A percentile compares a stretch with the other conserved stretches of the same genome.
Conservation (phyloP, 2,329 filamentous ascomycete genomes). For the Cladophialophora bantiana region DNA sequence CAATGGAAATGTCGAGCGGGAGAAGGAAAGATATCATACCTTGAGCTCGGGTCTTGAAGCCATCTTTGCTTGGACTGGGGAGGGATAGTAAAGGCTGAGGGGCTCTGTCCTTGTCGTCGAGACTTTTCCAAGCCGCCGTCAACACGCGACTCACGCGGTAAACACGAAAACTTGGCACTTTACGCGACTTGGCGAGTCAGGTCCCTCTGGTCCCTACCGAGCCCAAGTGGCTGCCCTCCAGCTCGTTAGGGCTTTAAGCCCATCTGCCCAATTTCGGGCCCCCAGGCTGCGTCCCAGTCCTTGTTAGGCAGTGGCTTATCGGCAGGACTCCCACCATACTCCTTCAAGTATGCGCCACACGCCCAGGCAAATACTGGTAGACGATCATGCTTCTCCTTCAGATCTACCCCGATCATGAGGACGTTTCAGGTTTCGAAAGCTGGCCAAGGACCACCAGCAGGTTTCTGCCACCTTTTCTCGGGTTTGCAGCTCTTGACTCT, state of each 20-base stretch:
- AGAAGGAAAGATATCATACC: conserved; percentile 51
- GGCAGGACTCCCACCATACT: too few relatives aligned
- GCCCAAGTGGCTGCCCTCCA: too few relatives aligned
- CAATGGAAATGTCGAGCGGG: neutral
- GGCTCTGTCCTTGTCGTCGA: neutral
- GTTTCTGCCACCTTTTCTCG: neutral
- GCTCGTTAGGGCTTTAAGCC: too few relatives aligned
- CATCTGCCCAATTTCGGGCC: too few relatives aligned
- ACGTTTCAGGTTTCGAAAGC: neutral
- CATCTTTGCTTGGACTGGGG: conserved; percentile 54
- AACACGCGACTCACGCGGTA: conserved; percentile 8
- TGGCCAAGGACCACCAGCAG: neutral
- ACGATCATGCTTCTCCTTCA: neutral
- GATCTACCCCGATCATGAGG: conserved; percentile 3
- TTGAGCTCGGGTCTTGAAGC: conserved; percentile 75
- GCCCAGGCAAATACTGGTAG: neutral
- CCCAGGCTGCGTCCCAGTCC: too few relatives aligned
- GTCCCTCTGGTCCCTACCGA: too few relatives aligned
- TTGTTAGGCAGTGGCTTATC: too few relatives aligned
- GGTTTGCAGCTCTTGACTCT: neutral
- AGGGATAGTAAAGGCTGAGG: neutral
- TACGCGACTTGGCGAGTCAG: neutral
- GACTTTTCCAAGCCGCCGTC: neutral
- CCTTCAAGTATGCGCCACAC: too few relatives aligned
- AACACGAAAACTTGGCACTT: conserved; percentile 5